A percentile compares a stretch with the other conserved stretches of the same genome.
These are phyloP conservation scores for Orbilia blumenaviensis DNA, from an alignment of 2,329 filamentous ascomycete species.

Conservation along the genomic window DNA sequence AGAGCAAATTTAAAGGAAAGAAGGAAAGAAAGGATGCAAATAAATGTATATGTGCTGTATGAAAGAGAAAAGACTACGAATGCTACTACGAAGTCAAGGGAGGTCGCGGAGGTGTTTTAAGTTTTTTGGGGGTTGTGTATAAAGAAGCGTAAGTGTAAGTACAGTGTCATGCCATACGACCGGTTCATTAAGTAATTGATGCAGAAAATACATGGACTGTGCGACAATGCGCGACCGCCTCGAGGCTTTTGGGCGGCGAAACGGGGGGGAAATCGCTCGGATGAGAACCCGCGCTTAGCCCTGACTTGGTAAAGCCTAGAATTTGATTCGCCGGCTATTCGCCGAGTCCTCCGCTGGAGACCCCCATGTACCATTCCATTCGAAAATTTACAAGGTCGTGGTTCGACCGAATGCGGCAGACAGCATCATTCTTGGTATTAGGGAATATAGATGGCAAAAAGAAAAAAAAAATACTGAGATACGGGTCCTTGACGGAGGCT, in stretches of 20 bases:
- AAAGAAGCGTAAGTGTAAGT: not conserved
- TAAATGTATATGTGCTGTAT: not conserved
- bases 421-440: not conserved
- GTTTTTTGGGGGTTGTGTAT: too few species aligned
- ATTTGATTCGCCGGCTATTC: constrained; percentile 12
- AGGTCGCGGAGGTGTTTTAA: not conserved
- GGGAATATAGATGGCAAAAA: not conserved
- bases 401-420: not conserved
- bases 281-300: not conserved
- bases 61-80: too few species aligned
- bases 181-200: constrained; percentile 15
- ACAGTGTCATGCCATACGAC: constrained; percentile 15
- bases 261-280: constrained; percentile 8
- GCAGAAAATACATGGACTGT: constrained; percentile 9
- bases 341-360: constrained; percentile 1
- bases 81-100: not conserved
- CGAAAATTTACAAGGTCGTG: not conserved
- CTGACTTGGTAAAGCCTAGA: constrained; percentile 23
- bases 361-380: not conserved
- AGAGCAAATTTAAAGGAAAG: not conserved
- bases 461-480: not conserved
- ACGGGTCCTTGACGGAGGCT: not conserved
- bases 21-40: not conserved
- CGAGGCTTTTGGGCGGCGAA: constrained; percentile 11
- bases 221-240: not conserved